A percentile compares a stretch with the other conserved stretches of the same genome.
Conservation (phyloP, 2,329 filamentous ascomycete genomes). For the Verticillium isaacii region DNA sequence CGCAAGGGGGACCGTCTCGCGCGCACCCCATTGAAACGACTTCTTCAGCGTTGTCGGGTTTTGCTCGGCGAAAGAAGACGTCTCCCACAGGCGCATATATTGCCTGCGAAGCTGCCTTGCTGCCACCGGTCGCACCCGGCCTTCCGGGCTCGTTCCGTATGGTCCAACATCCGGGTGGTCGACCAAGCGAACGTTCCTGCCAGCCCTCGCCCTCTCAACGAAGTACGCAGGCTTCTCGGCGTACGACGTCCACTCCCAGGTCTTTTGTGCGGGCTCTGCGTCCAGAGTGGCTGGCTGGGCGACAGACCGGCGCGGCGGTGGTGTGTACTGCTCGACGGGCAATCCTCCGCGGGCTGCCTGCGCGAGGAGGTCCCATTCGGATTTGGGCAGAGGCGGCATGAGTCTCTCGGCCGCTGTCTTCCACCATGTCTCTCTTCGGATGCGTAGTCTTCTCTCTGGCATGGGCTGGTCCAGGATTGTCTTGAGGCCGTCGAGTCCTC, state of each 20-base stretch:
- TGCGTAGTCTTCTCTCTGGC: constrained; percentile 29
- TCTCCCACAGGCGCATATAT: constrained; percentile 40
- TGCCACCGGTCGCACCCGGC: constrained; percentile 23
- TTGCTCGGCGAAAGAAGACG: constrained; percentile 36
- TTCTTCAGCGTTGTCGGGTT: constrained; percentile 23
- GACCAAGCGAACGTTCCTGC: constrained; percentile 28
- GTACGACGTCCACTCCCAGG: constrained; percentile 39
- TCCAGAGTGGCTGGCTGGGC: constrained; percentile 8
- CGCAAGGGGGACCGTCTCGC: neutral
- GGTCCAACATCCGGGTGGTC: constrained; percentile 31
- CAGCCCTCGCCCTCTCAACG: constrained; percentile 30
- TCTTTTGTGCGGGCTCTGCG: neutral
- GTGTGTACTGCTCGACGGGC: constrained; percentile 26
- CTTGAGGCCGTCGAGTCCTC: constrained; percentile 27
- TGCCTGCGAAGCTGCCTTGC: constrained; percentile 41
- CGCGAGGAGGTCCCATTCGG: constrained; percentile 53
- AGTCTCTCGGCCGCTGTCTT: constrained; percentile 36
- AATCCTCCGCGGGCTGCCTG: constrained; percentile 38
- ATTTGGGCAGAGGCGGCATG: constrained; percentile 47
- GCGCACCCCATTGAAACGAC: constrained; percentile 42
- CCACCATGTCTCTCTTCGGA: constrained; percentile 45
- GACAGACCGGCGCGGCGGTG: constrained; percentile 30
- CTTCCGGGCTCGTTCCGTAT: constrained; percentile 21
- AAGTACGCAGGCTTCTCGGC: constrained; percentile 31
- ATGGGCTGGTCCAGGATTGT: constrained; percentile 48